phyloP scores from a whole-genome alignment of 768 basidiomycete species.

The Kwoniella mangroviensis region DNA sequence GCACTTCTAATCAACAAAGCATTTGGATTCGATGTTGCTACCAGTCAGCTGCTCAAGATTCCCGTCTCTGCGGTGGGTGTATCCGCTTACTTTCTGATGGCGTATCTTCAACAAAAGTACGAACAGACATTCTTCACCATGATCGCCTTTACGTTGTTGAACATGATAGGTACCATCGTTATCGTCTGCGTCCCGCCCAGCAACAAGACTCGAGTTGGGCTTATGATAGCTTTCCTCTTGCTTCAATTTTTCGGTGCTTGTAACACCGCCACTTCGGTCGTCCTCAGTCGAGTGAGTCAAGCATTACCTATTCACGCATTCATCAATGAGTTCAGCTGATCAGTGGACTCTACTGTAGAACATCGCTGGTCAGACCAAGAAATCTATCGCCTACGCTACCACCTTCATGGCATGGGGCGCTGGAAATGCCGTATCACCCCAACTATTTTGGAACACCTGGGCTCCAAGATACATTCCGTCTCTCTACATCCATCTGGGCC shows the following conservation, averaged over 20 bases:
- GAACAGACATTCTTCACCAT: conserved; percentile 62
- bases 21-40: conserved; percentile 37
- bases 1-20: conserved; percentile 34
- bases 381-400: conserved; percentile 62
- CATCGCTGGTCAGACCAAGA: conserved; percentile 63
- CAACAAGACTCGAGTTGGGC: conserved; percentile 61
- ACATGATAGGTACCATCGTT: conserved; percentile 63
- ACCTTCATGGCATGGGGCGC: conserved; percentile 64
- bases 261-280: conserved; percentile 26
- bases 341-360: conserved; percentile 40
- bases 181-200: conserved; percentile 62
- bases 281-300: conserved; percentile 23
- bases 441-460: conserved; percentile 63
- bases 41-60: conserved; percentile 26
- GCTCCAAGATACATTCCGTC: conserved; percentile 61
- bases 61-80: conserved; percentile 23
- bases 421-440: conserved; percentile 64
- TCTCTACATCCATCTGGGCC: conserved; percentile 22
- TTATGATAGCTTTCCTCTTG: conserved; percentile 64
- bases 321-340: not conserved
- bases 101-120: conserved; percentile 21
- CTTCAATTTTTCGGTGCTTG: conserved; percentile 36
- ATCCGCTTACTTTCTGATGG: conserved; percentile 21
- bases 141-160: conserved; percentile 63
- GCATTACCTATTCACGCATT: not conserved